Evolutionary conservation across 2,329 filamentous ascomycete genomes (phyloP).

Genomic region (Celoporthe dispersa): DNA sequence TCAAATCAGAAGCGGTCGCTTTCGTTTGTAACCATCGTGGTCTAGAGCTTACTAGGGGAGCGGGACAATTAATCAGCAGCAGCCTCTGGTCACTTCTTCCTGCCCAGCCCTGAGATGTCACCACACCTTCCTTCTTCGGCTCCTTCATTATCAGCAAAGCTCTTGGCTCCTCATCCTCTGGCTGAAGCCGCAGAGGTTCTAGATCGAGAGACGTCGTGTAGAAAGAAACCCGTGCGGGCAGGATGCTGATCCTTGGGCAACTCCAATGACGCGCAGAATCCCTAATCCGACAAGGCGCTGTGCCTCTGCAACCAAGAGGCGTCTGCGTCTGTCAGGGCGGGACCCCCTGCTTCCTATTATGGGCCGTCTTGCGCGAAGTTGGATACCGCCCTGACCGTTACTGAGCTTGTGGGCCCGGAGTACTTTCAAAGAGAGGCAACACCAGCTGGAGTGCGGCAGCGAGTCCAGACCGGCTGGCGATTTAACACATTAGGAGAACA

Average conservation of each 20-base stretch:
- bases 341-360: background rate
- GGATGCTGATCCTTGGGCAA: background rate
- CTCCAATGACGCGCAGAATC: background rate
- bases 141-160: background rate
- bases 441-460: too few relatives aligned
- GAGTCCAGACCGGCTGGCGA: background rate
- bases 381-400: background rate
- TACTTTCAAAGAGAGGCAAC: too few relatives aligned
- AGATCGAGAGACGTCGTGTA: background rate
- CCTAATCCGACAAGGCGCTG: background rate
- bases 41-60: too few relatives aligned
- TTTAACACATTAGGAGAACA: background rate
- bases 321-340: background rate
- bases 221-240: background rate
- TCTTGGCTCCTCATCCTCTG: background rate
- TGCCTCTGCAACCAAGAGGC: background rate
- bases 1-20: background rate
- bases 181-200: background rate
- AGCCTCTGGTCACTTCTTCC: background rate
- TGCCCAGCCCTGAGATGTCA: background rate
- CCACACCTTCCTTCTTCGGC: background rate
- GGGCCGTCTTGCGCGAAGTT: background rate
- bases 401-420: background rate
- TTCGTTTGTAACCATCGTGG: background rate
- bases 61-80: background rate